Base-by-base conservation (phyloP, 139 green algal genomes). In the Coelastrella sp. region DNA sequence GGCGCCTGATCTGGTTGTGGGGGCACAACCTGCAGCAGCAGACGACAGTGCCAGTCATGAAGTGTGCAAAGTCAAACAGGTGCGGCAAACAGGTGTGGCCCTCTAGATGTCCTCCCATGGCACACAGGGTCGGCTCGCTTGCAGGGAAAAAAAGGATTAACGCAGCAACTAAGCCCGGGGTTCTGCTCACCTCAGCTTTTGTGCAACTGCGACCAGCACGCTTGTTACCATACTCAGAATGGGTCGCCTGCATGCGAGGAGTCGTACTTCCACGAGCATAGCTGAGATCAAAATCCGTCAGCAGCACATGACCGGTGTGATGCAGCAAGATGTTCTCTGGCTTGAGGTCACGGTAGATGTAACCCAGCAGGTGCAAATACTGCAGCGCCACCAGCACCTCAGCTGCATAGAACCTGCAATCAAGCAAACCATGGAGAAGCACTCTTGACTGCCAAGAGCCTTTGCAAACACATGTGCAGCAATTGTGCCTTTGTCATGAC, bases 301-400 rank as follows among this genome's bases (percentile, higher is more conserved):
- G 90, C 89, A 98, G 91, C 79, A 98, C 90, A 91, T 99, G 97
- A 40, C 98, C 98, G 4, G 87, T 91, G 34, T 88, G 79, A 73
- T 95, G 92, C 68, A 99, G 86, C 76, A 99, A 90, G 79, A 99
- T 97, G 92, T 99, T 99, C 92, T 99, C 97, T 2, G 97, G 97
- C 93, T 99, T 99, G 19, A 99, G 92, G 88, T 99, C 98, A 8
- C 96, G 87, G 89, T 99, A 99, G 53, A 99, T 91, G 82, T 96
- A 98, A 60, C 96, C 97, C 72, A 96, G 93, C 51, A 99, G 90
- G 90, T 99, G 97, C 57, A 99, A 91, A 89, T 99, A 99, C 92
- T 99, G 96, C 85, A 99, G 92, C 53, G 97, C 95, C n/a, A 98
- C 51, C 51, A 99, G 90, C 63, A 99, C 94, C 94, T 99, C 96